phyloP scores from a whole-genome alignment of 768 basidiomycete genomes.

The Kwoniella sp. region DNA sequence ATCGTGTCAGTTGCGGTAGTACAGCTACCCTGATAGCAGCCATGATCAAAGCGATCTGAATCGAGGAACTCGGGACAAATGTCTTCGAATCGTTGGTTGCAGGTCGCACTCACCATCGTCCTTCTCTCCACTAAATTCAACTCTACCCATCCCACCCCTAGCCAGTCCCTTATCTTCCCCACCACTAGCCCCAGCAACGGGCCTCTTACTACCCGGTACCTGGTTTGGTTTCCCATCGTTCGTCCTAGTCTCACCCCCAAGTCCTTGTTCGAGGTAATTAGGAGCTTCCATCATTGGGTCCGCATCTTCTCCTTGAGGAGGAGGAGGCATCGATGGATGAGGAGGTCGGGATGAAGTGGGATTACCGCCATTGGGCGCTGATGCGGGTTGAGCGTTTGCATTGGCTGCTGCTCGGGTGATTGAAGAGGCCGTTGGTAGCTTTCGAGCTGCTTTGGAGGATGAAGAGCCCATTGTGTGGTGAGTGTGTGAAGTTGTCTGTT shows the following conservation, averaged over 20 bases:
- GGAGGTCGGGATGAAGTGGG: constrained; percentile 8
- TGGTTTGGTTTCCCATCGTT: background rate
- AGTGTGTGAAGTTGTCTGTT: background rate
- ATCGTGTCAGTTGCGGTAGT: background rate
- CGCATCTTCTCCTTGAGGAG: constrained; percentile 15
- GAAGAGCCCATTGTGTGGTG: constrained; percentile 44
- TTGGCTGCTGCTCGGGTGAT: background rate
- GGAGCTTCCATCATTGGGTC: constrained; percentile 22
- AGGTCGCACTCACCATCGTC: constrained; percentile 46
- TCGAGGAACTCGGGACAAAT: too few species aligned
- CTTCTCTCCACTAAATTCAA: constrained; percentile 49
- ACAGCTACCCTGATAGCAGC: background rate
- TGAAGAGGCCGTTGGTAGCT: constrained; percentile 44
- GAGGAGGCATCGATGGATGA: constrained; percentile 1
- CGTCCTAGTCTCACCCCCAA: constrained; percentile 27
- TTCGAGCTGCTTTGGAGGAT: constrained; percentile 46
- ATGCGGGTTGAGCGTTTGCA: constrained; percentile 3
- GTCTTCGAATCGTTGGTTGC: background rate
- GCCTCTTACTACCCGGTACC: background rate
- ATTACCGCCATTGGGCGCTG: constrained; percentile 16
- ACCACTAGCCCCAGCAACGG: background rate
- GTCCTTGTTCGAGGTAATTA: constrained; percentile 19
- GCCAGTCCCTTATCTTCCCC: constrained; percentile 11
- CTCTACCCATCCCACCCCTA: constrained; percentile 30
- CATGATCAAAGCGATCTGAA: background rate